Evolutionary conservation across 768 basidiomycete species (phyloP).

Genomic region (Agaricus bisporus): DNA sequence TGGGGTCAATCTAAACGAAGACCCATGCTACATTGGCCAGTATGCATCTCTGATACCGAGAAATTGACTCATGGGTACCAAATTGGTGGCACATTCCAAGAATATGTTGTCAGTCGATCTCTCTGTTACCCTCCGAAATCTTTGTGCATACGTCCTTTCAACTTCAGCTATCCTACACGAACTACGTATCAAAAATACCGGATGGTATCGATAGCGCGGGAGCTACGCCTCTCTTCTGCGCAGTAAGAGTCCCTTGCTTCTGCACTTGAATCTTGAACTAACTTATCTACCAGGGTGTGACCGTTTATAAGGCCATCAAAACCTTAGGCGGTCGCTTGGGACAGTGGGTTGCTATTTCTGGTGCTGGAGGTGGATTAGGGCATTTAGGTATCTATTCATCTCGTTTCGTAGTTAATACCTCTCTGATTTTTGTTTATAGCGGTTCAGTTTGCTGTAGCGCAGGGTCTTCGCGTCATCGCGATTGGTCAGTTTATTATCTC

Average conservation of each 20-base stretch:
- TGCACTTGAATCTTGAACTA: background rate
- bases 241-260: constrained; percentile 34
- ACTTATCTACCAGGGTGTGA: constrained; percentile 49
- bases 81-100: constrained; percentile 70
- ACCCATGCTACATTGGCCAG: background rate
- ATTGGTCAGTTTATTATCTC: constrained; percentile 34
- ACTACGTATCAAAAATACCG: constrained; percentile 77
- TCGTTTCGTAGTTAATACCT: background rate
- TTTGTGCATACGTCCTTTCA: background rate
- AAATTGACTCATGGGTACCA: constrained; percentile 67
- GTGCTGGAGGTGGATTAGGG: constrained; percentile 79
- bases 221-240: constrained; percentile 74
- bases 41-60: background rate
- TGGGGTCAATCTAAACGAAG: background rate
- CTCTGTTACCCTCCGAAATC: background rate
- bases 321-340: constrained; percentile 55
- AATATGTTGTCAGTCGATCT: constrained; percentile 48
- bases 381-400: constrained; percentile 51
- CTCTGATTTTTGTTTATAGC: constrained; percentile 26
- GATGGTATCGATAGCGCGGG: constrained; percentile 54
- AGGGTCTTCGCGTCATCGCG: constrained; percentile 79
- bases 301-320: constrained; percentile 83
- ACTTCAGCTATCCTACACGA: constrained; percentile 55
- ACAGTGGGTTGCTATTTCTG: constrained; percentile 72
- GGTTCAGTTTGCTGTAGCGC: constrained; percentile 72